Evolutionary conservation across 495 filamentous ascomycete genomes (phyloP), one percentile per base, ranked within the genome.

Genomic region (Xylaria acuta): DNA sequence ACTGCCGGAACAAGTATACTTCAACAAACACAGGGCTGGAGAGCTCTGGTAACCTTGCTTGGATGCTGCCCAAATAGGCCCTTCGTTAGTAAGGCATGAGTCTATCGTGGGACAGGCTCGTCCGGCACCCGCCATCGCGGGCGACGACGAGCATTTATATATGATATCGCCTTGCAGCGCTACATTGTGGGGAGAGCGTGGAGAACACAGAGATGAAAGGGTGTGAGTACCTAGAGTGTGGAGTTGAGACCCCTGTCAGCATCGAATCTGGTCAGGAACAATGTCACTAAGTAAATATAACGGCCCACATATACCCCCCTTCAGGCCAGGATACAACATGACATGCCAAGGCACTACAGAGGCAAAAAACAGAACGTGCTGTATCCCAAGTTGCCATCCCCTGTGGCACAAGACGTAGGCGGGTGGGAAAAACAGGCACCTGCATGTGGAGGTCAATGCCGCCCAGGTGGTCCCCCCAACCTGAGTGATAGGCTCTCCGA

Each of bases 121-220:
- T 56, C 74, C 72, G 74, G 71, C 68, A 70, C 70, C 32, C 73
- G 71, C 67, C 73, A 74, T 73, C 62, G 75, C 51, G 77, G 77
- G 74, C 74, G 72, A 75, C 51, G 71, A 75, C 70, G 75, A 76
- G 67, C 65, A 79, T 76, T 79, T 79, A 79, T 79, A 79, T 76
- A 76, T 34, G 67, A 76, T 79, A 75, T 75, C 72, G 62, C 54
- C 72, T 72, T 75, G 73, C 71, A 77, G 74, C 72, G 60, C n/a
- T 53, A 32, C 73, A 77, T 75, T 72, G 70, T 77, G 74, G 73
- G 72, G 77, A 36, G 36, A 36, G 49, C 77, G 75, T 77, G 77
- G 77, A 77, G 77, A 77, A 72, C 74, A 70, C 75, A 71, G 75
- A 75, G 75, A 76, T 77, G 75, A 75, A 75, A 43, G 69, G 77